Conservation (phyloP, 2,329 filamentous ascomycete species). For the Chaetomiaceae sp. region DNA sequence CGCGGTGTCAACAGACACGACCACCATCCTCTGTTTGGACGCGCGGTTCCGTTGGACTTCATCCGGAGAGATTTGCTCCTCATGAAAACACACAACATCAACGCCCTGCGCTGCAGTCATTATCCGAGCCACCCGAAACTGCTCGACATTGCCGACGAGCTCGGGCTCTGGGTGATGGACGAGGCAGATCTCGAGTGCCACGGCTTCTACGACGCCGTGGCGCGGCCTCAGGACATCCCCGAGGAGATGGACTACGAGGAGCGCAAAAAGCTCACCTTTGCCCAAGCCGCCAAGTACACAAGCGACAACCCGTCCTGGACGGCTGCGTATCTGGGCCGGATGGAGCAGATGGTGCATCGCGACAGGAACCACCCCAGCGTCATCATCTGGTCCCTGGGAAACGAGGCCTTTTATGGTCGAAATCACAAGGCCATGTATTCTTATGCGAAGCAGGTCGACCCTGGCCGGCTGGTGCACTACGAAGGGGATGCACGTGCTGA, state of each 20-base stretch:
- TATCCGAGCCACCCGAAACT: slow-evolving; percentile 60
- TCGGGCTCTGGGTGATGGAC: slow-evolving; percentile 59
- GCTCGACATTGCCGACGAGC: slow-evolving; percentile 57
- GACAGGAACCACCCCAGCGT: slow-evolving; percentile 69
- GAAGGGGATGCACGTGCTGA: slow-evolving; percentile 58
- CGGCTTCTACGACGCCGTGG: slow-evolving; percentile 47
- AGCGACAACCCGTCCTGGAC: slow-evolving; percentile 58
- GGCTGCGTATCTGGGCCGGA: slow-evolving; percentile 63
- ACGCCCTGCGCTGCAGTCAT: slow-evolving; percentile 64
- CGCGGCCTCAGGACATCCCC: slow-evolving; percentile 47
- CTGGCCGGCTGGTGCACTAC: slow-evolving; percentile 58
- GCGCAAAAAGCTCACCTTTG: slow-evolving; percentile 52
- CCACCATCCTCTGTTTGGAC: slow-evolving; percentile 60
- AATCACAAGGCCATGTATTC: slow-evolving; percentile 66
- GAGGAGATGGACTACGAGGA: slow-evolving; percentile 56
- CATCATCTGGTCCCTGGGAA: slow-evolving; percentile 69
- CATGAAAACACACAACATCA: slow-evolving; percentile 69
- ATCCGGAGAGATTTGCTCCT: slow-evolving; percentile 57
- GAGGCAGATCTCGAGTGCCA: slow-evolving; percentile 51
- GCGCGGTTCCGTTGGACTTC: slow-evolving; percentile 58
- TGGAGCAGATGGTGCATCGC: slow-evolving; percentile 57
- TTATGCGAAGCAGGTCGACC: slow-evolving; percentile 54
- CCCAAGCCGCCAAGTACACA: slow-evolving; percentile 52
- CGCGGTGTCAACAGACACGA: slow-evolving; percentile 66
- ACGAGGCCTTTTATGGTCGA: slow-evolving; percentile 66